Percentiles rank a stretch among this genome's conserved stretches.
These are phyloP conservation scores for Physcia stellaris DNA, from an alignment of 495 filamentous ascomycete species.

Conservation along the genomic window DNA sequence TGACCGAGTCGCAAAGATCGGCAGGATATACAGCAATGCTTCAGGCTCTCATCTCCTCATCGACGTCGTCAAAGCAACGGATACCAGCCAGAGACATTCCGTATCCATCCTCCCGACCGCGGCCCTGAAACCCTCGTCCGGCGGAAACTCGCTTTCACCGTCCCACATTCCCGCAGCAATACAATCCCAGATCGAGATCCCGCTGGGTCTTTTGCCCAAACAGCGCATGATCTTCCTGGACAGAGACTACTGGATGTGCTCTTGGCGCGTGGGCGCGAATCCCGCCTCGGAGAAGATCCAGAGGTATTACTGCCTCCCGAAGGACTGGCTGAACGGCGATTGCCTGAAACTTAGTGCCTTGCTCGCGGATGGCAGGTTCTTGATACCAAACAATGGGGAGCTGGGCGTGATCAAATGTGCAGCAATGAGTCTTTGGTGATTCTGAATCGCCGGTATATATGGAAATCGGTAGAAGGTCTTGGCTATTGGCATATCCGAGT, in stretches of 20 bases:
- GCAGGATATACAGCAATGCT: neutral
- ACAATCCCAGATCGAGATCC: neutral
- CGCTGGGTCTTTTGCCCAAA: constrained; percentile 6
- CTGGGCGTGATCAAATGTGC: constrained; percentile 2
- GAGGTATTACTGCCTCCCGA: constrained; percentile 12
- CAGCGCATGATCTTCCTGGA: constrained; percentile 10
- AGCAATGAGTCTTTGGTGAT: constrained; percentile 10
- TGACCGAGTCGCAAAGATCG: neutral
- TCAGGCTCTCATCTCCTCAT: neutral
- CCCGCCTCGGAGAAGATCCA: neutral
- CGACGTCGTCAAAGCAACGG: neutral
- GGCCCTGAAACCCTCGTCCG: neutral
- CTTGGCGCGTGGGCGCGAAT: constrained; percentile 2
- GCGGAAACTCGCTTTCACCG: neutral
- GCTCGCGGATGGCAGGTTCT: constrained; percentile 7
- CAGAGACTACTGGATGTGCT: constrained; percentile 12
- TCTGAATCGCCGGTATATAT: too few species aligned
- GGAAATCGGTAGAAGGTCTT: too few species aligned
- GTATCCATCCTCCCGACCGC: neutral
- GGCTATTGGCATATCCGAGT: too few species aligned
- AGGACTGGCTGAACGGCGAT: constrained; percentile 10
- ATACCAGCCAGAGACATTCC: neutral
- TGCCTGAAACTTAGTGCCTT: constrained; percentile 8
- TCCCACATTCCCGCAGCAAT: neutral
- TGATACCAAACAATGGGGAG: constrained; percentile 10